These are phyloP conservation scores for Lagenidium giganteum DNA, from an alignment of 352 stramenopile species.

Conservation along the genomic window DNA sequence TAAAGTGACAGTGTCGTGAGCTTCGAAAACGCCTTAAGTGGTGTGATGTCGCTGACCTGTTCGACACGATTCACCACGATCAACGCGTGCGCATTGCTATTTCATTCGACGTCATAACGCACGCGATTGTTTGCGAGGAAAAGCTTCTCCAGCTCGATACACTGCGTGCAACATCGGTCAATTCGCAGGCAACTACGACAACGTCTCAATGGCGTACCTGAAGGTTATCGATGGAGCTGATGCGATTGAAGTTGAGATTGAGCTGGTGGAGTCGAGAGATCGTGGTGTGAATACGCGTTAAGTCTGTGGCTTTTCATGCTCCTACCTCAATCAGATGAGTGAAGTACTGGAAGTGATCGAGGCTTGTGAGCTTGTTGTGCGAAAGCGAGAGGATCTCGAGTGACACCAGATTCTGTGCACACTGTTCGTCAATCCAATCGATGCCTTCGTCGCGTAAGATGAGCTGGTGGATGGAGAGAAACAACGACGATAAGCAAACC, in stretches of 20 bases:
- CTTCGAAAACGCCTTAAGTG: constrained; percentile 34
- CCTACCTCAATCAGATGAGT: constrained; percentile 54
- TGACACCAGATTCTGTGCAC: constrained; percentile 34
- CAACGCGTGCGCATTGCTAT: too few relatives aligned
- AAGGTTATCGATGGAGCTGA: constrained; percentile 37
- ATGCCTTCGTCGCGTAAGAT: too few relatives aligned
- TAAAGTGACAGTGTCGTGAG: constrained; percentile 61
- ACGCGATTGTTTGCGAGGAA: constrained; percentile 48
- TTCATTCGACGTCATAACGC: not conserved
- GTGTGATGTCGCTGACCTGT: constrained; percentile 43
- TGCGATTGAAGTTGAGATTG: constrained; percentile 69
- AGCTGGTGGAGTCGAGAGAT: constrained; percentile 20
- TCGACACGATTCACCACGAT: not conserved
- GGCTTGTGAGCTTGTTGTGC: constrained; percentile 43
- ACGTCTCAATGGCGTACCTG: too few relatives aligned
- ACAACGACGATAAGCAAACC: too few relatives aligned
- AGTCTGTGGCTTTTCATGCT: not conserved
- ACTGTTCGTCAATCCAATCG: constrained; percentile 32
- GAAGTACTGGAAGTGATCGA: constrained; percentile 49
- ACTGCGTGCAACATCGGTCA: constrained; percentile 30
- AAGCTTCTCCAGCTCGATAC: constrained; percentile 50
- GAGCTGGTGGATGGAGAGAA: too few relatives aligned
- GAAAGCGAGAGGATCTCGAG: constrained; percentile 64
- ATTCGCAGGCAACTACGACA: too few relatives aligned
- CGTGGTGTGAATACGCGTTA: not conserved